Base-by-base conservation (phyloP, 176 grass and related monocot species). In the Triticum dicoccoides region DNA sequence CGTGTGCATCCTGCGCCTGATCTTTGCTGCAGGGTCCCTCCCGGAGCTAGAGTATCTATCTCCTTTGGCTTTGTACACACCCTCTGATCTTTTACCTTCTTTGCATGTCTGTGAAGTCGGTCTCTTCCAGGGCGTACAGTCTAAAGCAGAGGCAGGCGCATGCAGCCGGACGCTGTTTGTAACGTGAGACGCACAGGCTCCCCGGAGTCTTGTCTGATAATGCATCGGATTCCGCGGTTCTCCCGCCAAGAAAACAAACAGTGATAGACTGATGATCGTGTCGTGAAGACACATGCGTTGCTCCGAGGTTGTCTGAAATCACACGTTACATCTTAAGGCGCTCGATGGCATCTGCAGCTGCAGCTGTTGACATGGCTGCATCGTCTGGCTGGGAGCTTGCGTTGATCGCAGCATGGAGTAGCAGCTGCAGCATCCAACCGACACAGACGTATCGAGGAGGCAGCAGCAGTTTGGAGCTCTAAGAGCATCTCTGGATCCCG, bases 161-260 rank as follows among this genome's bases (percentile, higher is more conserved):
- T 59, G 54, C 14, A 37, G 54, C 76, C 79, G 20, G 72, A 75
- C 8, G 41, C 39, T 35, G 30, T 74, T 76, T 4, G 18, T 35
- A 80, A 58, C 84, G 67, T 80, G 82, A 75, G 58, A 56, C 5
- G 45, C 58, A 32, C 68, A 74, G 13, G 59, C 42, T 74, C 44
- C 42, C 33, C 23, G 34, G 68, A 76, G 78, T 34, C 78, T 61
- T 80, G 59, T 68, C 78, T n/a, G 37, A 65, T 51, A 51, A 89
- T 3, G 77, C 70, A 77, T 70, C 78, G 77, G 78, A 77, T 86
- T 29, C n/a, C 70, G 44, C 77, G 77, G 70, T 86, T 89, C 9
- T 34, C 56, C 18, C 11, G 27, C 37, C 41, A 41, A 21, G 25
- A 45, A 2, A 33, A 20, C 81, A 39, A 80, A 54, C 51, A 17